phyloP scores from a whole-genome alignment of 2,329 filamentous ascomycete species.

The Calonectria ilicicola region DNA sequence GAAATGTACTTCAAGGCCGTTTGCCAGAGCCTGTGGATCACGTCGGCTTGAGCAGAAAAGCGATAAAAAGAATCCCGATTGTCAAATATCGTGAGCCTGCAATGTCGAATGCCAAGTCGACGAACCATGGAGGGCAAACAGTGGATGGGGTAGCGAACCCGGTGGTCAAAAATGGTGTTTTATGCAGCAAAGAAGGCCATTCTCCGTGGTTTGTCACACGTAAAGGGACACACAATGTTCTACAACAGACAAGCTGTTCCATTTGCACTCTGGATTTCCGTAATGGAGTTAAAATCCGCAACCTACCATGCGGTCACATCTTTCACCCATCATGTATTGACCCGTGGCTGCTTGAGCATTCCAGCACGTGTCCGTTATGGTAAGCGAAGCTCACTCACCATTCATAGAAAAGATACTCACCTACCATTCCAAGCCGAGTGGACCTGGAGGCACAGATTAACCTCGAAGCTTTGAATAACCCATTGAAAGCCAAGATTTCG shows the following conservation, averaged over 20 bases:
- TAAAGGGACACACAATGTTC: neutral
- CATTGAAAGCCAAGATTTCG: neutral
- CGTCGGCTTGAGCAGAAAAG: neutral
- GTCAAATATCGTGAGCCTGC: neutral
- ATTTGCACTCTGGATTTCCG: neutral
- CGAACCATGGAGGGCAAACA: no score
- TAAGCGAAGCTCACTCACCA: neutral
- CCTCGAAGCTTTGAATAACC: neutral
- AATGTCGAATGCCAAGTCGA: neutral
- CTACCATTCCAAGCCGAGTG: neutral
- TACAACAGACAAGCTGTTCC: neutral
- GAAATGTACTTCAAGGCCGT: neutral
- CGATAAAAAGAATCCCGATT: neutral
- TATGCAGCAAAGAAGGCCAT: no score
- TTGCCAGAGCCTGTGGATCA: neutral
- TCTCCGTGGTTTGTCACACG: neutral
- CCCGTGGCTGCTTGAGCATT: constrained; percentile 29
- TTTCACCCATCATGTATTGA: constrained; percentile 37
- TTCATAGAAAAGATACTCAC: neutral
- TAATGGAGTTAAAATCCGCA: neutral
- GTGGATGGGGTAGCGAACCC: no score
- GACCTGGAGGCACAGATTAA: neutral
- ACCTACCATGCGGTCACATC: constrained; percentile 27
- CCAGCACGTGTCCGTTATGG: constrained; percentile 35
- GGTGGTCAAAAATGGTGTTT: neutral